These are phyloP conservation scores for Talaromyces adpressus DNA, from an alignment of 495 filamentous ascomycete genomes.

Conservation along the genomic window DNA sequence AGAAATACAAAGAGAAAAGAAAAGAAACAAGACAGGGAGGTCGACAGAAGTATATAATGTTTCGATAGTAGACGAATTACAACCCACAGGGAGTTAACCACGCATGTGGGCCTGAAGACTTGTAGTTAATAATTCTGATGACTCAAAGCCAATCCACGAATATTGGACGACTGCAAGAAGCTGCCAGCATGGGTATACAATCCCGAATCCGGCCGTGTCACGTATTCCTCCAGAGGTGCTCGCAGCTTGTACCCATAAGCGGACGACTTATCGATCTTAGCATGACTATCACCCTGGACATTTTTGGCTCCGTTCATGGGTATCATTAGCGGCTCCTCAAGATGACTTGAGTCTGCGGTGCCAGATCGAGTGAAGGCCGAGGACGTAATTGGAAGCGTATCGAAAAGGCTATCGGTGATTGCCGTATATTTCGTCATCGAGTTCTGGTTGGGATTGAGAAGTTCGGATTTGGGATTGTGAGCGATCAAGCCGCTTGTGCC, in stretches of 20 bases:
- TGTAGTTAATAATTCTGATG: not conserved
- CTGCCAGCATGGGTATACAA: not conserved
- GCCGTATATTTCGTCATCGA: not conserved
- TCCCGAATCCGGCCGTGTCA: not conserved
- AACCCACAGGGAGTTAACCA: not conserved
- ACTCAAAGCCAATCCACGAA: not conserved
- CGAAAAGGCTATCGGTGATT: not conserved
- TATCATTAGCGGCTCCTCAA: not conserved
- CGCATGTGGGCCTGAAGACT: not conserved
- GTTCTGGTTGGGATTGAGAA: not conserved
- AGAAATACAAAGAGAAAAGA: not conserved
- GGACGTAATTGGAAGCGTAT: not conserved
- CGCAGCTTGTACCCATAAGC: not conserved
- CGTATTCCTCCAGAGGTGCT: not conserved
- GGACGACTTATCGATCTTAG: not conserved
- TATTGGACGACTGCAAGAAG: not conserved
- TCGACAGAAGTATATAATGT: not conserved
- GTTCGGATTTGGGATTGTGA: not conserved
- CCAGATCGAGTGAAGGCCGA: not conserved
- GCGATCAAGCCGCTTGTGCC: not conserved
- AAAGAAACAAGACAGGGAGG: not conserved
- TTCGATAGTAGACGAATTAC: not conserved
- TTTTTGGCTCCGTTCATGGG: not conserved
- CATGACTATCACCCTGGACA: not conserved
- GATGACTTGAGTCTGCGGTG: not conserved